Conservation (phyloP, 2,329 filamentous ascomycete species). For the Trichoderma endophyticum region DNA sequence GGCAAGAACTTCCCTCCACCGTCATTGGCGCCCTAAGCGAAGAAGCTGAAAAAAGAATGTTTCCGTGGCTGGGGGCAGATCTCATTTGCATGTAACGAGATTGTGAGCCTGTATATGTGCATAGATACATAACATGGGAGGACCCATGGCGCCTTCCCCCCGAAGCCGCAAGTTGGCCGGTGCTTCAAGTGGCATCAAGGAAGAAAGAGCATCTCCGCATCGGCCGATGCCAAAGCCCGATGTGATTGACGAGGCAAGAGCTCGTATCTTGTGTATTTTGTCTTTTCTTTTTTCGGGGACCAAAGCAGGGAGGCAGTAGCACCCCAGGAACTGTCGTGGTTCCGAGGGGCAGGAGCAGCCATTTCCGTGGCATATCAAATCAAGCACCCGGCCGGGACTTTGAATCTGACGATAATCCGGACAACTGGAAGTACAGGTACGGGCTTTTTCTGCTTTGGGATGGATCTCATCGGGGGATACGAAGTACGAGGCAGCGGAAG, state of each 20-base stretch:
- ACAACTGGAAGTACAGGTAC: neutral
- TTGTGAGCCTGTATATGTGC: neutral
- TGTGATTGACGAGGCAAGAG: neutral
- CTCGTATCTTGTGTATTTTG: neutral
- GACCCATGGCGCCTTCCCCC: neutral
- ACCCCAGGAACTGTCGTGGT: neutral
- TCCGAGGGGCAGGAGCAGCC: neutral
- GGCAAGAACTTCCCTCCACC: neutral
- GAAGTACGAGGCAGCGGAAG: neutral
- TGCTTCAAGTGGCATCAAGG: neutral
- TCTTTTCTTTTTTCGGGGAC: neutral
- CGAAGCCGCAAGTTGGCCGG: neutral
- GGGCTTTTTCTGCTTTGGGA: neutral
- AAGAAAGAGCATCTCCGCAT: neutral
- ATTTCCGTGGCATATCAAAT: neutral
- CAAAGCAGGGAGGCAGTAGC: neutral
- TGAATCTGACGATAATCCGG: neutral
- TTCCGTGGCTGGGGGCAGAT: neutral
- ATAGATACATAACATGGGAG: neutral
- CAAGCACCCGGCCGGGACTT: neutral
- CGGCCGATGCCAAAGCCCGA: neutral
- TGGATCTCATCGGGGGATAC: neutral
- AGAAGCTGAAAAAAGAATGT: neutral
- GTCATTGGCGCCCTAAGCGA: conserved; percentile 5
- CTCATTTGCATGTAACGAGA: neutral